Evolutionary conservation across 306 rosid species (phyloP).

Genomic region (Ochetophila trinervis): DNA sequence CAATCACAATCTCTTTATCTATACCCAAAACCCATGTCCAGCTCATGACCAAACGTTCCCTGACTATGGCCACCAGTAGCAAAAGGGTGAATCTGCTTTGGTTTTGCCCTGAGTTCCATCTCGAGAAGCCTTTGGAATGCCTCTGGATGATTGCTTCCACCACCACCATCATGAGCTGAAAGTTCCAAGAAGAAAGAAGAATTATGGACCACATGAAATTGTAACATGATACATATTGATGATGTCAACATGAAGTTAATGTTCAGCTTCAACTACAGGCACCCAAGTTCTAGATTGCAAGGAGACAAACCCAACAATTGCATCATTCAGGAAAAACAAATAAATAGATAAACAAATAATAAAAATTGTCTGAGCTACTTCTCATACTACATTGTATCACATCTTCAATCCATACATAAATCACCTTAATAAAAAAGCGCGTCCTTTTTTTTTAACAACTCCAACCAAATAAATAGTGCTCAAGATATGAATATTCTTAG

Average conservation of each 20-base stretch:
- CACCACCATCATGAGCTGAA: conserved; percentile 55
- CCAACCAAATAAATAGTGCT: no score
- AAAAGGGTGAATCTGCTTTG: conserved; percentile 42
- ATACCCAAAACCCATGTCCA: conserved; percentile 82
- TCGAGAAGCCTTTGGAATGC: conserved; percentile 78
- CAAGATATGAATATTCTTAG: no score
- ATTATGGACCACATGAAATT: background rate
- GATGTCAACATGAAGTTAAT: background rate
- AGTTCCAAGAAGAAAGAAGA: conserved; percentile 12
- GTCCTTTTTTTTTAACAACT: no score
- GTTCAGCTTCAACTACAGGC: background rate
- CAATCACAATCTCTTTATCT: conserved; percentile 42
- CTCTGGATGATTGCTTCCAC: conserved; percentile 77
- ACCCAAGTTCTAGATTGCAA: background rate
- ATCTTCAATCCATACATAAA: no score
- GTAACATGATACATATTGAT: background rate
- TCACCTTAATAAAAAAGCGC: no score
- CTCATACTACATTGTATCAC: no score
- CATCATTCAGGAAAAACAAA: no score
- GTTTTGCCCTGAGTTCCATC: conserved; percentile 76
- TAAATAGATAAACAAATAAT: no score
- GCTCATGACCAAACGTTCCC: conserved; percentile 61
- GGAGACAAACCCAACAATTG: background rate
- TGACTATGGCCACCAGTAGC: conserved; percentile 45
- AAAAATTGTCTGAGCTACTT: no score